phyloP scores from a whole-genome alignment of 768 basidiomycete species.

The Pulveroboletus sp. region DNA sequence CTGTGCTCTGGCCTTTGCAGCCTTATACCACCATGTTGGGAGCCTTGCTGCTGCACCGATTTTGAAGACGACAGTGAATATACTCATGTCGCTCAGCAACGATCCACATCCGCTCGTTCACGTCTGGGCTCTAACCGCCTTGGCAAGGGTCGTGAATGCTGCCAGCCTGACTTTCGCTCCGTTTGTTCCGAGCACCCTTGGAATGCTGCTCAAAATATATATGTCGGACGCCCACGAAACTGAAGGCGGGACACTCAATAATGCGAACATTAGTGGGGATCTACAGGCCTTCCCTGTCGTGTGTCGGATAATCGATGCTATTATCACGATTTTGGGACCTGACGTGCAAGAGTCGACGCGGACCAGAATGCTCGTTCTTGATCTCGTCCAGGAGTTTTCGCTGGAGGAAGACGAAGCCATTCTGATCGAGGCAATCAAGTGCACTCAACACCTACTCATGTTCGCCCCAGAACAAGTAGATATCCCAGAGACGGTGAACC shows the following conservation, averaged over 20 bases:
- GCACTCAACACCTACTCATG: slow-evolving; percentile 95
- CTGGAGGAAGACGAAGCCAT: slow-evolving; percentile 84
- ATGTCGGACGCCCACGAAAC: slow-evolving; percentile 86
- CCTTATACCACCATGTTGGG: slow-evolving; percentile 89
- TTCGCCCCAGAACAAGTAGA: slow-evolving; percentile 85
- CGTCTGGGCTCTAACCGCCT: slow-evolving; percentile 84
- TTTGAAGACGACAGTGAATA: slow-evolving; percentile 92
- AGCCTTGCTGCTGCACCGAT: slow-evolving; percentile 92
- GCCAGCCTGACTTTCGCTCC: slow-evolving; percentile 90
- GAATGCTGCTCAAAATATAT: slow-evolving; percentile 88
- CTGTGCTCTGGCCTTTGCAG: slow-evolving; percentile 87
- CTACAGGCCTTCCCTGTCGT: slow-evolving; percentile 88
- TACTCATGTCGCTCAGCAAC: slow-evolving; percentile 89
- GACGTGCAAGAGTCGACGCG: slow-evolving; percentile 86
- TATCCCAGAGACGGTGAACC: slow-evolving; percentile 72
- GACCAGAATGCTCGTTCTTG: slow-evolving; percentile 75
- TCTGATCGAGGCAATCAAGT: slow-evolving; percentile 90
- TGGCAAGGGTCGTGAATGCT: slow-evolving; percentile 83
- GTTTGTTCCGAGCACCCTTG: slow-evolving; percentile 82
- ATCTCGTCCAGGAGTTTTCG: slow-evolving; percentile 81
- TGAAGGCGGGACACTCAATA: slow-evolving; percentile 80
- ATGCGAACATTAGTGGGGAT: slow-evolving; percentile 85
- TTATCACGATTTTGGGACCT: slow-evolving; percentile 91
- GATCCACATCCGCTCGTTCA: slow-evolving; percentile 97
- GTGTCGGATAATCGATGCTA: slow-evolving; percentile 88